Conservation (phyloP, 352 stramenopile species). For the Blastocystis sp. region DNA sequence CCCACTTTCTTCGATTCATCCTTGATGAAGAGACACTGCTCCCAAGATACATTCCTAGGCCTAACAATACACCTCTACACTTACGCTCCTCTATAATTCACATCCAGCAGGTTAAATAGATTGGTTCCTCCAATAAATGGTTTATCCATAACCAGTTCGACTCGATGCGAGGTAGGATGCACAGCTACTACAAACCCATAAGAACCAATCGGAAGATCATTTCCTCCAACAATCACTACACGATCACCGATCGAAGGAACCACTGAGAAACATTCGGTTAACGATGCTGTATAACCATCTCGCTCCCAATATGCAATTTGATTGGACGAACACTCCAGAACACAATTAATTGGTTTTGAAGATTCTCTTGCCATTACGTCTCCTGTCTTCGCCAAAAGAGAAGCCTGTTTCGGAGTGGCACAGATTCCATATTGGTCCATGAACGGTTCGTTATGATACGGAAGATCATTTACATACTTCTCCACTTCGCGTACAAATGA, state of each 20-base stretch:
- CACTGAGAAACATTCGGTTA: background rate
- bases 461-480: slow-evolving; percentile 52
- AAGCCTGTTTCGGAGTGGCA: background rate
- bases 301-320: slow-evolving; percentile 18
- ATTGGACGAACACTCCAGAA: background rate
- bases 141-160: slow-evolving; percentile 92
- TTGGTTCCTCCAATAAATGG: slow-evolving; percentile 87
- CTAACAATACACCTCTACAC: background rate
- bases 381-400: background rate
- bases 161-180: slow-evolving; percentile 86
- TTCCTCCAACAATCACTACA: slow-evolving; percentile 89
- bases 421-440: slow-evolving; percentile 40
- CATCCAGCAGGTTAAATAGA: slow-evolving; percentile 77
- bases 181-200: slow-evolving; percentile 92
- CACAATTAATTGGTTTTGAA: background rate
- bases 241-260: slow-evolving; percentile 84
- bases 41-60: slow-evolving; percentile 18
- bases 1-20: background rate
- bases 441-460: slow-evolving; percentile 52
- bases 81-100: slow-evolving; percentile 49
- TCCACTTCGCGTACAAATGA: slow-evolving; percentile 39
- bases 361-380: slow-evolving; percentile 3
- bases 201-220: slow-evolving; percentile 87
- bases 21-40: slow-evolving; percentile 45
- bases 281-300: background rate